Base-by-base conservation (phyloP, 1,139 yeast species). In the Diutina pseudorugosa region DNA sequence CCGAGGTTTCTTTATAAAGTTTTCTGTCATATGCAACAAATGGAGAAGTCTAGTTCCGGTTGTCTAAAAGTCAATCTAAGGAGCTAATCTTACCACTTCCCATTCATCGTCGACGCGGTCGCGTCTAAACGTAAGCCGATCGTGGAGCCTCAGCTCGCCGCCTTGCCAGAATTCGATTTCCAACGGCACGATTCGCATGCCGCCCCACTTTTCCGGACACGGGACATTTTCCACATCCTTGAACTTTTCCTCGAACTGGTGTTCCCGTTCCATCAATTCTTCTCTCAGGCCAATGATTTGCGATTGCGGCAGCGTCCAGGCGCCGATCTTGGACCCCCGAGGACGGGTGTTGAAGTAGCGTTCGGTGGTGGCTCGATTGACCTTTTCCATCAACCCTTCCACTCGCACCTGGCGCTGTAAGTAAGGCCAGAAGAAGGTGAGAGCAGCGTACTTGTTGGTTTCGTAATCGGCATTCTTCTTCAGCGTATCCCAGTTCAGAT, bases 111-210 rank as follows among this genome's bases (percentile, higher is more conserved):
- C 51, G 19, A 20, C 25, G 4, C 4, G 8, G 11, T 77, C 80
- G 62, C 94, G 76, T 57, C 78, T 76, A 67, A 77, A 93, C n/a
- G 82, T 79, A 54, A 90, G 73, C 61, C 98, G 78, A 67, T 93
- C 99, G 66, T 93, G 98, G 54, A 91, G 74, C 65, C 99, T 79
- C 62, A 88, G 85, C 55, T 80, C 76, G 57, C 98, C 80, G 18
- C 98, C 98, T 69, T 93, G 98, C 97, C 98, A 93, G 64, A 93
- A 93, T 69, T 93, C 98, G 59, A 93, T 79, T 63, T 89, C 96
- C 53, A 87, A 70, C 1, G 99, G 98, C 49, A 85, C 82, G 33
- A 93, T 76, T 61, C 96, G 76, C 53, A 93, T 67, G 1, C 98
- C 98, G 51, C 98, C 98, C 98, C 98, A 93, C 65, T 74, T 82